A percentile compares a stretch with the other conserved stretches of the same genome.
These are phyloP conservation scores for Scutellaria minor DNA, from an alignment of 257 asterid species.

Conservation along the genomic window DNA sequence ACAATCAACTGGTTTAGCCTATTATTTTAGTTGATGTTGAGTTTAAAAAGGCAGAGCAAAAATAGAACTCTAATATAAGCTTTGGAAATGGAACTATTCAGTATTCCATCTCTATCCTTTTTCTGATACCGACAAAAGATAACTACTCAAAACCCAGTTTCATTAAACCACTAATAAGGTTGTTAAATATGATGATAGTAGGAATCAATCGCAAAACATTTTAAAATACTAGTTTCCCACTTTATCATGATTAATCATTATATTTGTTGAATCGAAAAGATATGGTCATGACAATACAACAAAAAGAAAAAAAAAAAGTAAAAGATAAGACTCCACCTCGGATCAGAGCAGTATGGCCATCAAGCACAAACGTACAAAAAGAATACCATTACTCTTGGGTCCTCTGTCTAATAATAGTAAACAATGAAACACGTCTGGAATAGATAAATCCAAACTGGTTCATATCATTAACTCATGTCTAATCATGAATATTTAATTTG, in stretches of 20 bases:
- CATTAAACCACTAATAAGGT: not conserved
- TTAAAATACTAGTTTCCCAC: not conserved
- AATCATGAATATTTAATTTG: not conserved
- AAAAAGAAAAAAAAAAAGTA: constrained; percentile 3
- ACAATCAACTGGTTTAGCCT: not conserved
- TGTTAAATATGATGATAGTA: not conserved
- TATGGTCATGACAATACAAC: constrained; percentile 11
- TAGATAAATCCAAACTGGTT: not conserved
- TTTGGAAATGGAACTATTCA: not conserved
- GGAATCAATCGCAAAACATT: not conserved
- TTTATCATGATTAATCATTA: not conserved
- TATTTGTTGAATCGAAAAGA: constrained; percentile 14
- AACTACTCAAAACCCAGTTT: not conserved
- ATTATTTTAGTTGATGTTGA: not conserved
- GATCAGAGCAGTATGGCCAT: constrained; percentile 33
- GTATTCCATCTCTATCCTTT: not conserved
- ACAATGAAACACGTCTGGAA: not conserved
- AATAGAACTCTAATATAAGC: not conserved
- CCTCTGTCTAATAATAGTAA: not conserved
- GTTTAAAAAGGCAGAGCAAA: not conserved
- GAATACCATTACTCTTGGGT: not conserved
- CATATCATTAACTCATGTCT: not conserved
- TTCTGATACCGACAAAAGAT: not conserved
- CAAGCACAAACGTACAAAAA: constrained; percentile 29
- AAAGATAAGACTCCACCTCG: constrained; percentile 30